Percentiles rank a stretch among this genome's conserved stretches.
Evolutionary conservation across 495 filamentous ascomycete genomes (phyloP).

Genomic region (Endocarpon pusillum): DNA sequence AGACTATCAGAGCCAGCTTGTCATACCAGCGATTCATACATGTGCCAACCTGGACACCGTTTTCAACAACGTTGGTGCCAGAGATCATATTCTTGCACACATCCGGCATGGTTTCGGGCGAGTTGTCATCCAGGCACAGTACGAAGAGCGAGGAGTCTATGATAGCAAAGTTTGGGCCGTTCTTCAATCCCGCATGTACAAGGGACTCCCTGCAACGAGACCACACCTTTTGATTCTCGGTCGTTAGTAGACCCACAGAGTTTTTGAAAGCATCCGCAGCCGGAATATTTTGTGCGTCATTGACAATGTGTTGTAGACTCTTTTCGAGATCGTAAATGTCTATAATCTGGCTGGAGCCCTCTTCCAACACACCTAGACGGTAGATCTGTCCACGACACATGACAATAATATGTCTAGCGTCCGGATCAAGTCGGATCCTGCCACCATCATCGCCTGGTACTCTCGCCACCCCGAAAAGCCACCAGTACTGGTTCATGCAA

Average conservation of each 20-base stretch:
- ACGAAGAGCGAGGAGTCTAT: slow-evolving; percentile 5
- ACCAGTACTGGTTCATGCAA: slow-evolving; percentile 6
- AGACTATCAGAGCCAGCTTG: slow-evolving; percentile 4
- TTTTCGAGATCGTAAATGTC: background rate
- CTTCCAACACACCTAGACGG: slow-evolving; percentile 2
- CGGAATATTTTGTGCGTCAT: too few species aligned
- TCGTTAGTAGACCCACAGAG: slow-evolving; percentile 1
- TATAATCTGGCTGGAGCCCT: background rate
- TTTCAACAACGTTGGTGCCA: slow-evolving; percentile 1
- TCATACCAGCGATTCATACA: slow-evolving; percentile 5
- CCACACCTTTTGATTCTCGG: slow-evolving; percentile 4
- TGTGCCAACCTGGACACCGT: slow-evolving; percentile 2
- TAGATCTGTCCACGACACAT: slow-evolving; percentile 3
- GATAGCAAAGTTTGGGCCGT: slow-evolving; percentile 2
- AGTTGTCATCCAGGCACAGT: slow-evolving; percentile 2
- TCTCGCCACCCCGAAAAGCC: slow-evolving; percentile 3
- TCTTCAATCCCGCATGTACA: background rate
- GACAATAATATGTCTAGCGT: slow-evolving; percentile 5
- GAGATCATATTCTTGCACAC: slow-evolving; percentile 3
- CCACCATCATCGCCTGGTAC: slow-evolving; percentile 4
- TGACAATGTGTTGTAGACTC: too few species aligned
- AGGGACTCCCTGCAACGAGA: slow-evolving; percentile 1
- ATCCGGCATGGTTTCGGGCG: background rate
- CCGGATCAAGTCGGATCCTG: slow-evolving; percentile 2
- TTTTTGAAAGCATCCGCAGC: background rate